Conservation (phyloP, 495 filamentous ascomycete species). For the Neurospora pannonica region DNA sequence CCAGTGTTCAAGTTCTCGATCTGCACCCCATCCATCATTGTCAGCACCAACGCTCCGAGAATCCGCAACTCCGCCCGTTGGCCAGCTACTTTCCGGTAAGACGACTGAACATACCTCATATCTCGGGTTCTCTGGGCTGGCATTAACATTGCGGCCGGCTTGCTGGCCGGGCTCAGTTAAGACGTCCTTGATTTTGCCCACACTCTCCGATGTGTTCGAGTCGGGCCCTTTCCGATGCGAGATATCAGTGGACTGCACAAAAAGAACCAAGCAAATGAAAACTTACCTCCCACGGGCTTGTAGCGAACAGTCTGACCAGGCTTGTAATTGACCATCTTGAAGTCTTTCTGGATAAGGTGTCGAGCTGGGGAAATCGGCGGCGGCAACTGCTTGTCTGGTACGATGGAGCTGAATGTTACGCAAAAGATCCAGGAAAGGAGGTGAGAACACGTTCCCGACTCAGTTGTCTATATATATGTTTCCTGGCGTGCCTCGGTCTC, state of each 20-base stretch:
- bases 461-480: background rate
- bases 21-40: constrained; percentile 7
- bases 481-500: background rate
- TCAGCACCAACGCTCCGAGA: background rate
- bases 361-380: background rate
- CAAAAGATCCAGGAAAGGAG: background rate
- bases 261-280: background rate
- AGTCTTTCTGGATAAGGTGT: background rate
- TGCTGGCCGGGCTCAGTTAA: constrained; percentile 31
- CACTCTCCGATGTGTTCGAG: constrained; percentile 29
- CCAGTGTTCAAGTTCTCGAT: constrained; percentile 36
- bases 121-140: constrained; percentile 25
- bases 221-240: constrained; percentile 20
- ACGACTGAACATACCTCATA: constrained; percentile 27
- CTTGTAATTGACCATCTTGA: constrained; percentile 10
- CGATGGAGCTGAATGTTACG: background rate
- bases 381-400: background rate
- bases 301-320: constrained; percentile 29
- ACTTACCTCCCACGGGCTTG: constrained; percentile 32
- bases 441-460: background rate
- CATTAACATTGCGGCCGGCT: constrained; percentile 32
- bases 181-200: constrained; percentile 28
- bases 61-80: background rate
- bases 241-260: background rate
- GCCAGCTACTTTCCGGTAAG: background rate